These are phyloP conservation scores for Triticum turgidum DNA, from an alignment of 176 grass and related monocot genomes.

Conservation along the genomic window DNA sequence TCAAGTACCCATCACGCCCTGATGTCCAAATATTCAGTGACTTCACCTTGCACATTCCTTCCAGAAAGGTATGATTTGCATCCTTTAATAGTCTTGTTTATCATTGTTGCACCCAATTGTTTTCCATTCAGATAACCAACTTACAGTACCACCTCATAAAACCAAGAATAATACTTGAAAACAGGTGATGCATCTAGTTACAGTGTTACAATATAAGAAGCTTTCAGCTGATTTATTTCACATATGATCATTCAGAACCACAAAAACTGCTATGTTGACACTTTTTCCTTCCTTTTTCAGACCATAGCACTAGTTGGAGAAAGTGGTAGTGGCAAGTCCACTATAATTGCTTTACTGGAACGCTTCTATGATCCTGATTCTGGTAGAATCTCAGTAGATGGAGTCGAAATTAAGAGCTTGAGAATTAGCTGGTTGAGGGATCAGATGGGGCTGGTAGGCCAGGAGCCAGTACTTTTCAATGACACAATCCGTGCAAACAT, in stretches of 20 bases:
- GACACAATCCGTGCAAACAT: slow-evolving; percentile 62
- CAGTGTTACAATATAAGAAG: not conserved
- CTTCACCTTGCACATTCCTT: slow-evolving; percentile 51
- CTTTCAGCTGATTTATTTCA: slow-evolving; percentile 10
- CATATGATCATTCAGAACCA: not conserved
- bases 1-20: slow-evolving; percentile 60
- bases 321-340: slow-evolving; percentile 78
- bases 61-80: slow-evolving; percentile 51
- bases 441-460: slow-evolving; percentile 59
- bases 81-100: not conserved
- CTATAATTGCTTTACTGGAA: slow-evolving; percentile 66
- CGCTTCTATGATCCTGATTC: slow-evolving; percentile 69
- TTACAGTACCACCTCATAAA: not conserved
- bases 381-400: slow-evolving; percentile 61
- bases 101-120: not conserved
- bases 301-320: slow-evolving; percentile 75
- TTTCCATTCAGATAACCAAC: not conserved
- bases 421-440: slow-evolving; percentile 57
- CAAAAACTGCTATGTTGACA: slow-evolving; percentile 11
- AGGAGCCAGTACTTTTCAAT: slow-evolving; percentile 66
- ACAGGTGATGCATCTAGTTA: not conserved
- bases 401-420: slow-evolving; percentile 38
- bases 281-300: slow-evolving; percentile 36
- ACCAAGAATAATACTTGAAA: not conserved
- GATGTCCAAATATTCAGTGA: slow-evolving; percentile 62